A percentile compares a stretch with the other conserved stretches of the same genome.
Evolutionary conservation across 352 stramenopile species (phyloP).

Genomic region (Pythium monospermum): DNA sequence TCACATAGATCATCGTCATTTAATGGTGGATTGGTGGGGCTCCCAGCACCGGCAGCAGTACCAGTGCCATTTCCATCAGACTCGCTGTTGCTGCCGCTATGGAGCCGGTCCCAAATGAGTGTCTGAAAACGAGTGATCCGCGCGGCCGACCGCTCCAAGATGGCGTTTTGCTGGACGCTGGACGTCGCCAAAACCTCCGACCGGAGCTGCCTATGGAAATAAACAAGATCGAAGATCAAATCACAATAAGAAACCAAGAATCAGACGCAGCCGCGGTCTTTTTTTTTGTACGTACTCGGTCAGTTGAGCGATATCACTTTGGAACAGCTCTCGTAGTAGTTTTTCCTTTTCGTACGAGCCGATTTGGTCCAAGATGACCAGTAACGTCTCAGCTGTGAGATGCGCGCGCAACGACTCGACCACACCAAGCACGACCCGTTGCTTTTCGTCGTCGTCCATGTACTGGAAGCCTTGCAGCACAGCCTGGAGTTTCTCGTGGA

Average conservation of each 20-base stretch:
- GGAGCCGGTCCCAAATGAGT: constrained; percentile 33
- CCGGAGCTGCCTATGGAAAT: constrained; percentile 38
- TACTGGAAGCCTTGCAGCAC: constrained; percentile 60
- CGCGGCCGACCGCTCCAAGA: constrained; percentile 47
- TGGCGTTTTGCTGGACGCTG: constrained; percentile 51
- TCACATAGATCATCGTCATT: constrained; percentile 51
- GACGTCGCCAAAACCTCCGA: constrained; percentile 42
- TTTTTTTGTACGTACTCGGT: constrained; percentile 56
- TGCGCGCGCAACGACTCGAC: constrained; percentile 42
- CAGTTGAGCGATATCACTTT: constrained; percentile 46
- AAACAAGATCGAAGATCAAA: not conserved
- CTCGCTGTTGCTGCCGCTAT: constrained; percentile 1
- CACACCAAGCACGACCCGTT: constrained; percentile 43
- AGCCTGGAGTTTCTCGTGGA: constrained; percentile 40
- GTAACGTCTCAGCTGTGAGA: constrained; percentile 40
- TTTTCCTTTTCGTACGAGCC: constrained; percentile 53
- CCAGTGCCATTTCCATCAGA: not conserved
- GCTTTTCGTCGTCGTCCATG: constrained; percentile 50
- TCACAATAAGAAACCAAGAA: not conserved
- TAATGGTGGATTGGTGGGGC: not conserved
- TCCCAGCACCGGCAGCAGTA: not conserved
- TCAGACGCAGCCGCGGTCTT: too few species aligned
- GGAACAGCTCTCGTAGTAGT: constrained; percentile 41
- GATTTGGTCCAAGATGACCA: constrained; percentile 48
- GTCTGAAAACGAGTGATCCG: constrained; percentile 60